Evolutionary conservation across 2,329 filamentous ascomycete genomes (phyloP).

Genomic region (Neurospora crassa): DNA sequence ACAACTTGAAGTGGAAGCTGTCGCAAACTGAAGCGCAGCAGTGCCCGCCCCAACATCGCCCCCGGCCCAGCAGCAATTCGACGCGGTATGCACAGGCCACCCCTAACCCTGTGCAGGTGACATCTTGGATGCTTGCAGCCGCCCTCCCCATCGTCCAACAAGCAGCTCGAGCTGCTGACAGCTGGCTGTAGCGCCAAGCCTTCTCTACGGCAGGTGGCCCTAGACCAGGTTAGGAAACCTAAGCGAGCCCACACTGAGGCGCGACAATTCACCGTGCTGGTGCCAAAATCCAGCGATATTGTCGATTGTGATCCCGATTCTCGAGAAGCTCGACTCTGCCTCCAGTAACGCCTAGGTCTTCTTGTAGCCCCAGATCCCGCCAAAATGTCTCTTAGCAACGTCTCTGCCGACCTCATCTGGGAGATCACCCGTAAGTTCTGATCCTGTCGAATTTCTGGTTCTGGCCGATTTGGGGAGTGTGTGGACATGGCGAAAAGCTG

Average conservation of each 20-base stretch:
- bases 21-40: too few species aligned
- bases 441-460: constrained; percentile 1
- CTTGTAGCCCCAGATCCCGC: constrained; percentile 22
- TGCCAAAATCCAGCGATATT: constrained; percentile 15
- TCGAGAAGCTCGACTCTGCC: constrained; percentile 12
- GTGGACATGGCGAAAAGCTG: constrained; percentile 9
- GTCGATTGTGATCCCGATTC: constrained; percentile 9
- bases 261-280: constrained; percentile 16
- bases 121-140: neutral
- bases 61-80: neutral
- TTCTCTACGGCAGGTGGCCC: neutral
- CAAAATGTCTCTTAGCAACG: constrained; percentile 59
- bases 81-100: neutral
- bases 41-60: neutral
- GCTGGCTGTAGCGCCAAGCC: neutral
- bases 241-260: constrained; percentile 29
- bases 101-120: neutral
- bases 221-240: constrained; percentile 12
- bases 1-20: neutral
- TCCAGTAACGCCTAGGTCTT: constrained; percentile 8
- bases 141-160: neutral
- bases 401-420: constrained; percentile 90
- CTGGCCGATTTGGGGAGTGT: neutral
- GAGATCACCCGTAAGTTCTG: constrained; percentile 77
- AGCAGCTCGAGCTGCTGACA: neutral